Conservation (phyloP, 805 yeast genomes). For the Saturnispora mendoncae region DNA sequence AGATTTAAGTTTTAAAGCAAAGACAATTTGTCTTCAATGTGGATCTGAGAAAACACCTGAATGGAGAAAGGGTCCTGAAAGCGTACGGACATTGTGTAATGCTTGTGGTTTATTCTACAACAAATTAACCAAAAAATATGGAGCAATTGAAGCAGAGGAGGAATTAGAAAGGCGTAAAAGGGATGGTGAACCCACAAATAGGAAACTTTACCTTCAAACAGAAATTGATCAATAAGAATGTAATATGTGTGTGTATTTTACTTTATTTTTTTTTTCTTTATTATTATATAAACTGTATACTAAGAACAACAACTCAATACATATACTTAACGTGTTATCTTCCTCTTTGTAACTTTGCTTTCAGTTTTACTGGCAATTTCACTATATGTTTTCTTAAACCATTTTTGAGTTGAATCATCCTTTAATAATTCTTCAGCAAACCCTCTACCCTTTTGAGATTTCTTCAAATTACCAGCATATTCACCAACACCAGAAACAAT, state of each 20-base stretch:
- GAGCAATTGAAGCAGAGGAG: constrained; percentile 33
- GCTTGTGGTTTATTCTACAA: constrained; percentile 83
- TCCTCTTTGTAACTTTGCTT: constrained; percentile 5
- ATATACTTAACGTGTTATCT: constrained; percentile 1
- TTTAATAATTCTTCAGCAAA: constrained; percentile 76
- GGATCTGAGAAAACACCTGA: constrained; percentile 74
- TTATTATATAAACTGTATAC: neutral
- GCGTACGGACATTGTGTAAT: constrained; percentile 75
- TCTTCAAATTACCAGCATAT: constrained; percentile 58
- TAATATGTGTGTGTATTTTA: too few species aligned
- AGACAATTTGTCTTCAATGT: constrained; percentile 54
- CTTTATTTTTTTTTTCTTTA: neutral
- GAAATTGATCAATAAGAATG: neutral
- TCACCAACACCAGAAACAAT: constrained; percentile 77
- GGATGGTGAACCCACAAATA: constrained; percentile 24
- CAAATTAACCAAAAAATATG: constrained; percentile 45
- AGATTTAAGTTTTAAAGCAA: constrained; percentile 28
- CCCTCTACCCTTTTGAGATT: constrained; percentile 66
- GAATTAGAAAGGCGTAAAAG: constrained; percentile 27
- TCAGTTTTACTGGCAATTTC: constrained; percentile 62
- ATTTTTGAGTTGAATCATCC: constrained; percentile 58
- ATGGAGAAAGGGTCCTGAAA: constrained; percentile 88
- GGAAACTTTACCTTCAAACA: constrained; percentile 16
- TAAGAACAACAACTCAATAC: neutral
- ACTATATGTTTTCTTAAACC: constrained; percentile 75